These are phyloP conservation scores for Alisma plantagoaquatica DNA, from an alignment of 106 monocot species.

Conservation along the genomic window DNA sequence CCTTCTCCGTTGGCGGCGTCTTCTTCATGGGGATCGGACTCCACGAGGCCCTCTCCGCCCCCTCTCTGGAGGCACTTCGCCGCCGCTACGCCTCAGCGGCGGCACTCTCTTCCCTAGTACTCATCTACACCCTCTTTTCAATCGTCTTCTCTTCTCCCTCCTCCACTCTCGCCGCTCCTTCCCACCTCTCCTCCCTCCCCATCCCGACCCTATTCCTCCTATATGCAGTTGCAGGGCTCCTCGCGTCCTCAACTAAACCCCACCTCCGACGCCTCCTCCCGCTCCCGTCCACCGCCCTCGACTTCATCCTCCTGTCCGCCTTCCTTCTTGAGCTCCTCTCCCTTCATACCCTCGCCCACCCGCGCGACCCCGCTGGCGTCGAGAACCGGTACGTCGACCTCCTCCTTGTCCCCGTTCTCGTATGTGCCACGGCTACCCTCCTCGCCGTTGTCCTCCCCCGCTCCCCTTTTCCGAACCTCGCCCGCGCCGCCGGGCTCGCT, in stretches of 20 bases:
- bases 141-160: conserved; percentile 15
- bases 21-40: conserved; percentile 12
- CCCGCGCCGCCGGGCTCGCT: conserved; percentile 46
- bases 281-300: conserved; percentile 37
- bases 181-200: conserved; percentile 18
- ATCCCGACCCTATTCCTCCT: conserved; percentile 21
- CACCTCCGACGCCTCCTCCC: conserved; percentile 11
- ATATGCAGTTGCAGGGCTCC: conserved; percentile 16
- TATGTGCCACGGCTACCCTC: conserved; percentile 36
- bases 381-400: conserved; percentile 79
- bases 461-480: conserved; percentile 33
- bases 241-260: not conserved
- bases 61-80: too few relatives aligned
- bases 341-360: conserved; percentile 33
- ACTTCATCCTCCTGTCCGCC: conserved; percentile 47
- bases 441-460: conserved; percentile 30
- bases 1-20: conserved; percentile 22
- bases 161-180: conserved; percentile 18
- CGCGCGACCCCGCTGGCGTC: conserved; percentile 23
- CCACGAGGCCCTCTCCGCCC: conserved; percentile 15
- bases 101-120: not conserved
- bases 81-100: conserved; percentile 1
- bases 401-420: conserved; percentile 45
- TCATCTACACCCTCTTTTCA: conserved; percentile 24
- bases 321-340: conserved; percentile 42